Evolutionary conservation across 163 green algal species (phyloP), one percentile per base, ranked within the genome.

Genomic region (Chlorella variabilis): DNA sequence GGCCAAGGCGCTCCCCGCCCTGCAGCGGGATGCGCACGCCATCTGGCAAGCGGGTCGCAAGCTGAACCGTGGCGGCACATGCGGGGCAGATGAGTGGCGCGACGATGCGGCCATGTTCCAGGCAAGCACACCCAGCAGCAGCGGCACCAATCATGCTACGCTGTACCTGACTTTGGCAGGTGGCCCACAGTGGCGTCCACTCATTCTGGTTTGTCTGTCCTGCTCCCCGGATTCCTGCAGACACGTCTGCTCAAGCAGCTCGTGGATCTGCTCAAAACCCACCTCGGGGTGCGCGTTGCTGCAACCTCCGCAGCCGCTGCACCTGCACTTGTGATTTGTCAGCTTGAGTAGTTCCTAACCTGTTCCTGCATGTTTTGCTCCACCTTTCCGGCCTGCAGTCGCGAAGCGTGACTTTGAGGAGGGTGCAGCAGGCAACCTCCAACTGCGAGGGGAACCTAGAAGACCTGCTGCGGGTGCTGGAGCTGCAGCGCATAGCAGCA

Each of bases 181-280:
- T 34, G n/a, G 33, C 17, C 29, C 33, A 9, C 17, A 23, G 63
- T n/a, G 27, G 17, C 29, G 34, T 20, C 17, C n/a, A 36, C 5
- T 29, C 58, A 25, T 20, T 34, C 5, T 34, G 65, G 6, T 56
- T 34, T 36, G 17, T 6, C 5, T 54, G 25, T 59, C 18, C 23
- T 67, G 13, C n/a, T n/a, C n/a, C n/a, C n/a, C n/a, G n/a, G n/a
- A n/a, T 67, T 17, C 18, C 8, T 80, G 75, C 75, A 81, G 75
- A 31, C 11, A 0, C 34, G 63, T 8, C 76, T 82, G 48, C 29
- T 82, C 18, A 59, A 42, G 13, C 65, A 76, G 48, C 31, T 75
- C 4, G 13, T 69, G 42, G 76, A 75, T 31, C 65, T 82, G 48
- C 49, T 82, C 20, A 82, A 76, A n/a, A 82, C 76, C 0, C 63